Percentiles rank a stretch among this genome's conserved stretches.
Conservation (phyloP, 2,329 filamentous ascomycete genomes). For the Neofusicoccum parvum region DNA sequence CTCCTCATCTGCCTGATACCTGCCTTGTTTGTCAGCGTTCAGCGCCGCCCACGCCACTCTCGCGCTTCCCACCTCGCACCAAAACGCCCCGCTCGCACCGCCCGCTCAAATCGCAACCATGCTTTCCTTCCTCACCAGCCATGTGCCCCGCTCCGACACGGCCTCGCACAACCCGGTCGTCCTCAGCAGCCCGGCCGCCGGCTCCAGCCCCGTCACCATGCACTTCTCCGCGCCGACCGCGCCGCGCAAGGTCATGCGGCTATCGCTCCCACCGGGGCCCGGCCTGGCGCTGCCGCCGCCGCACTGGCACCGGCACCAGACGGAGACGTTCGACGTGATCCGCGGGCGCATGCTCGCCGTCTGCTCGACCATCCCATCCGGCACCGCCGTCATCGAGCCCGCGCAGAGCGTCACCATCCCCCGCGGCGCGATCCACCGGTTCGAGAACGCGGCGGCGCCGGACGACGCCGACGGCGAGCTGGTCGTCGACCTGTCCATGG, state of each 20-base stretch:
- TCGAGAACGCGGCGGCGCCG: slow-evolving; percentile 14
- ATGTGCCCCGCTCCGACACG: slow-evolving; percentile 5
- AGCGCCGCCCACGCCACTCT: neutral
- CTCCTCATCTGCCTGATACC: neutral
- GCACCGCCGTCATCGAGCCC: neutral
- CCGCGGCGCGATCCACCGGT: slow-evolving; percentile 13
- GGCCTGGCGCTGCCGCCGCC: slow-evolving; percentile 3
- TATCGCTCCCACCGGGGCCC: neutral
- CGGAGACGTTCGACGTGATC: slow-evolving; percentile 6
- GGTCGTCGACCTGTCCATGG: slow-evolving; percentile 15
- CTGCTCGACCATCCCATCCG: neutral
- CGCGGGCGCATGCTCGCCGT: slow-evolving; percentile 4
- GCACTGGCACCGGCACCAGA: slow-evolving; percentile 15
- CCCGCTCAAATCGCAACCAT: neutral
- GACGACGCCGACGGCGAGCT: slow-evolving; percentile 3
- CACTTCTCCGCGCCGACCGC: slow-evolving; percentile 1
- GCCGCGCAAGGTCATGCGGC: neutral
- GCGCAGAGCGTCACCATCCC: slow-evolving; percentile 12
- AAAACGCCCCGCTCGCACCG: too few species aligned
- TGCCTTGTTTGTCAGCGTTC: neutral
- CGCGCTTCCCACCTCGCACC: too few species aligned
- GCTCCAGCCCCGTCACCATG: slow-evolving; percentile 9
- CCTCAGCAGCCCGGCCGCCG: slow-evolving; percentile 6
- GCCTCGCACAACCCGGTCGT: slow-evolving; percentile 17
- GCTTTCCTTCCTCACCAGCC: slow-evolving; percentile 9